Base-by-base conservation (phyloP, 2,329 filamentous ascomycete genomes). In the Phialophora tarda region DNA sequence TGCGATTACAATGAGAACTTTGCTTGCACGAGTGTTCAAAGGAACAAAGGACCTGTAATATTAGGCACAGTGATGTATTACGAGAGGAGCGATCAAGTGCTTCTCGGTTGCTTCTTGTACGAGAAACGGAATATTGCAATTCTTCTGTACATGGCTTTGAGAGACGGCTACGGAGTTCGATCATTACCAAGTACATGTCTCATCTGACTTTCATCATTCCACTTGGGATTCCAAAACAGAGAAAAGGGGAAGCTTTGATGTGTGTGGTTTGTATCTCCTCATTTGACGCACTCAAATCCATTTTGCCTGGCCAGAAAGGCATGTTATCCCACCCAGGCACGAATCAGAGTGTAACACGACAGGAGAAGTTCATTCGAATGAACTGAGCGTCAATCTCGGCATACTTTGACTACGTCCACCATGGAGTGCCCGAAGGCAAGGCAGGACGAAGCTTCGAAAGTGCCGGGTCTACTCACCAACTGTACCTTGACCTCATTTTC, bases 351-450 rank as follows among this genome's bases (percentile, higher is more conserved):
- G 51, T 55, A 62, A 62, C 60, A 62, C 51, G 60, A 62, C 24
- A 41, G 38, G 60, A 56, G 51, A 56, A 56, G 28, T 62, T 24
- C 38, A 38, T 61, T n/a, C 24, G 23, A 56, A 62, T 17, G 24
- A 21, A n/a, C 91, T 80, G 23, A 50, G 38, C 6, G n/a, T 88
- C 88, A 63, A 91, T 89, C 62, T 88, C 86, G 73, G 70, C 70
- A 70, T 66, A 44, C 64, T 69, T 71, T 71, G 68, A 70, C 68
- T 69, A 70, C 70, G 67, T 69, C 68, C 32, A 66, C 59, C 64
- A 71, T 65, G 57, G 66, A 63, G 50, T 38, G 41, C 59, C 59
- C 53, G 59, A 61, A 61, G 70, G 70, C 68, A 38, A 32, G 51
- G 59, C 48, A 61, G 59, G 68, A 71, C 65, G 70, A 71, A 71